Percentiles rank a stretch among this genome's conserved stretches.
Conservation (phyloP, 2,329 filamentous ascomycete genomes). For the Orbilia ellipsospora region DNA sequence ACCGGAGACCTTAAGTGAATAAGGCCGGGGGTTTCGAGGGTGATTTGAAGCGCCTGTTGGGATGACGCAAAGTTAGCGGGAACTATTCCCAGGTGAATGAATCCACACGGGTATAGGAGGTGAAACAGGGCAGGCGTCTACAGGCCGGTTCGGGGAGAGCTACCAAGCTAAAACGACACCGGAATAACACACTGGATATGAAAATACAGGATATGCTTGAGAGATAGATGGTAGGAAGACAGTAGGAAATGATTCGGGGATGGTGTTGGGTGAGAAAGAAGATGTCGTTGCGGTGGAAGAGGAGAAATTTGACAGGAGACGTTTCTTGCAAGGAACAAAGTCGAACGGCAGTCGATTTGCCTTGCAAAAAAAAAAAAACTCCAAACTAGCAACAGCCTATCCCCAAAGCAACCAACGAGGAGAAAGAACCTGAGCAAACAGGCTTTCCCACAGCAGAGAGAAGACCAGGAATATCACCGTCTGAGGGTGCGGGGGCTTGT, state of each 20-base stretch:
- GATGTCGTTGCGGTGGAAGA: conserved; percentile 42
- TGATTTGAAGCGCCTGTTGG: conserved; percentile 39
- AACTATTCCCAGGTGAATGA: conserved; percentile 21
- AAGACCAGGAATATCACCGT: too few relatives aligned
- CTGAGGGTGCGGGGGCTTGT: too few relatives aligned
- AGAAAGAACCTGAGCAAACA: background rate
- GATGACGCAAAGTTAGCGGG: conserved; percentile 40
- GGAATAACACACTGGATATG: background rate
- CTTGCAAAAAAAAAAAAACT: conserved; percentile 8
- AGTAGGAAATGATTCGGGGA: conserved; percentile 16
- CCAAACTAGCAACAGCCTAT: conserved; percentile 7
- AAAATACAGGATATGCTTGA: conserved; percentile 19
- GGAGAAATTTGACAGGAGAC: conserved; percentile 56
- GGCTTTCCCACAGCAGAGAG: too few relatives aligned
- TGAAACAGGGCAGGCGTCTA: conserved; percentile 20
- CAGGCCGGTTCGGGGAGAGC: conserved; percentile 35
- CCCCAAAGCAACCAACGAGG: background rate
- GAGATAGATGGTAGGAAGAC: conserved; percentile 6
- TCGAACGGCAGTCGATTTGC: background rate
- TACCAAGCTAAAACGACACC: conserved; percentile 10
- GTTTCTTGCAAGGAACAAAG: conserved; percentile 39
- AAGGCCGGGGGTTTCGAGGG: conserved; percentile 33
- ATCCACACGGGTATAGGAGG: conserved; percentile 7
- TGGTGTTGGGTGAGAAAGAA: conserved; percentile 28
- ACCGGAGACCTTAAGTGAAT: conserved; percentile 37